Evolutionary conservation across 192 early-diverging fungal genomes (phyloP).

Genomic region (Coemansia sp.): DNA sequence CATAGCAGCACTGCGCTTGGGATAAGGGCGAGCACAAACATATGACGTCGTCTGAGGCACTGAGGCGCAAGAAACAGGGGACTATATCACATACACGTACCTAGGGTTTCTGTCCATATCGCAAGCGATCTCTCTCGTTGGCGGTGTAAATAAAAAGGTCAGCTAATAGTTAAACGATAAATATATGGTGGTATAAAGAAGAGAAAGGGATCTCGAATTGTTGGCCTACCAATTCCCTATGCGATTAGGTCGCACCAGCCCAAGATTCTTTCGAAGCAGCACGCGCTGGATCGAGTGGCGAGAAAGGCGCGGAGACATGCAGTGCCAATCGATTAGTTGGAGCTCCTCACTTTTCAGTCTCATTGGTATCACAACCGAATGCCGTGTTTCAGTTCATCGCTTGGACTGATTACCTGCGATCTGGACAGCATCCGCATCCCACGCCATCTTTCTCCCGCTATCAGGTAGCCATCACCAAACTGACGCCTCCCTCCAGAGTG

Average conservation of each 20-base stretch:
- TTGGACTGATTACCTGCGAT: background rate
- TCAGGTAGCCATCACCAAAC: background rate
- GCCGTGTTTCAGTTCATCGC: background rate
- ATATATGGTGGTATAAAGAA: background rate
- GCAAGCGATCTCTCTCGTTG: constrained; percentile 1
- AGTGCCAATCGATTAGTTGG: background rate
- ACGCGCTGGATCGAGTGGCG: background rate
- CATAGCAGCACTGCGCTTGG: background rate
- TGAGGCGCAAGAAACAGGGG: background rate
- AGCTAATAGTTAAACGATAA: background rate
- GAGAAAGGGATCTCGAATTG: background rate
- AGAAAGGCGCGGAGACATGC: background rate
- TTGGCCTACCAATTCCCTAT: background rate
- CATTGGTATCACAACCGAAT: background rate
- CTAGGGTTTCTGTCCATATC: constrained; percentile 4
- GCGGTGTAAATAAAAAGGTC: background rate
- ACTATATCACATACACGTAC: background rate
- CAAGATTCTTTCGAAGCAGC: background rate
- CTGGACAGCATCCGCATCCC: background rate
- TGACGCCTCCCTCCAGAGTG: background rate
- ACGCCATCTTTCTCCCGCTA: background rate
- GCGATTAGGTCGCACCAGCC: background rate
- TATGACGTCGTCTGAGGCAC: background rate
- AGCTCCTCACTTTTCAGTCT: background rate
- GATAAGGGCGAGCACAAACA: background rate